phyloP scores from a whole-genome alignment of 805 yeast species.

The Priceomyces fermenticarens region DNA sequence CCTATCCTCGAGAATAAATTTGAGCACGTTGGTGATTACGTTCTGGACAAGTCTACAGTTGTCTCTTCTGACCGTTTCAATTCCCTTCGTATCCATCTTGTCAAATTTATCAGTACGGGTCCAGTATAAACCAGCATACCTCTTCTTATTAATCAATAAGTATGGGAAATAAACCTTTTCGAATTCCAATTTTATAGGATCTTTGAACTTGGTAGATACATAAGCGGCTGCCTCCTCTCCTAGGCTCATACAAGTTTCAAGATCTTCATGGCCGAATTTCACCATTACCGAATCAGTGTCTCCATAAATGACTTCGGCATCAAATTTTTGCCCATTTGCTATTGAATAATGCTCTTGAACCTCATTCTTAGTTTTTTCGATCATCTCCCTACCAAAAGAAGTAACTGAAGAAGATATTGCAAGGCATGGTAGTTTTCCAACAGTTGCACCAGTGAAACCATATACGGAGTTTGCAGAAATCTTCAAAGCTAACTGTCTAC shows the following conservation, averaged over 20 bases:
- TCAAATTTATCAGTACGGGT: conserved; percentile 88
- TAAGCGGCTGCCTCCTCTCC: conserved; percentile 93
- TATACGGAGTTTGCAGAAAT: conserved; percentile 98
- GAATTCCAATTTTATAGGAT: conserved; percentile 92
- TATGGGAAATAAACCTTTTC: conserved; percentile 97
- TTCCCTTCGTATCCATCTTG: conserved; percentile 97
- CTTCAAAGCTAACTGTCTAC: conserved; percentile 94
- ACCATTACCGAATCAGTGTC: conserved; percentile 99
- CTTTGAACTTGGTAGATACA: conserved; percentile 74
- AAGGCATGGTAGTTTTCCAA: conserved; percentile 94
- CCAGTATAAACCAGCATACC: conserved; percentile 98
- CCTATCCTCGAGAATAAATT: conserved; percentile 79
- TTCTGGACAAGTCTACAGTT: conserved; percentile 93
- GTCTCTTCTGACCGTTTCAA: conserved; percentile 97
- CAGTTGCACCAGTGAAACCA: conserved; percentile 98
- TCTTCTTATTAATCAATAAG: conserved; percentile 86
- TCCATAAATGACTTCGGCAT: conserved; percentile 92
- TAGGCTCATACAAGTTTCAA: conserved; percentile 80
- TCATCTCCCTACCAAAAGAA: conserved; percentile 95
- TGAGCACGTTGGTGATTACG: conserved; percentile 88
- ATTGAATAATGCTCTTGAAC: conserved; percentile 78
- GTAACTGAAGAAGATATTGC: conserved; percentile 96
- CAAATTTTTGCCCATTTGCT: conserved; percentile 79
- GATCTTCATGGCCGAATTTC: conserved; percentile 81
- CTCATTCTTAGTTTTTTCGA: conserved; percentile 82